A percentile compares a stretch with the other conserved stretches of the same genome.
These are phyloP conservation scores for Ceratobasidium sp. DNA, from an alignment of 1,284 basidiomycete species.

Conservation along the genomic window DNA sequence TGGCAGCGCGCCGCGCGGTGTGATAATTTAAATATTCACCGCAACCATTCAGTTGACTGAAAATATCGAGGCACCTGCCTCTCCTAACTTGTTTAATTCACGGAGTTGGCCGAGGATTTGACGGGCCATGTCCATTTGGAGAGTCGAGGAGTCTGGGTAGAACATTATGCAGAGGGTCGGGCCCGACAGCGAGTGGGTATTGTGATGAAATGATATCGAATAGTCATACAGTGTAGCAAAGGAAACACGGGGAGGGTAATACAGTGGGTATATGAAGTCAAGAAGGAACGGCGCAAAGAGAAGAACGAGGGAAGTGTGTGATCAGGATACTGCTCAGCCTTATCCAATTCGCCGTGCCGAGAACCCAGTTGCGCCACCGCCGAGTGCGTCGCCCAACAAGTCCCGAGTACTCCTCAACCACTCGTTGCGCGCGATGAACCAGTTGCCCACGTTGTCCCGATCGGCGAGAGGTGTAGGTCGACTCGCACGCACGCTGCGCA, in stretches of 20 bases:
- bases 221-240: constrained; percentile 27
- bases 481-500: constrained; percentile 65
- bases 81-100: too few relatives aligned
- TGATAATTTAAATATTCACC: too few relatives aligned
- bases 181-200: constrained; percentile 14
- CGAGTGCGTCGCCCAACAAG: constrained; percentile 36
- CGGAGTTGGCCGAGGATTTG: too few relatives aligned
- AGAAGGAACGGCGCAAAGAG: too few relatives aligned
- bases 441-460: constrained; percentile 56
- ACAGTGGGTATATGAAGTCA: neutral
- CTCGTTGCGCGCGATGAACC: constrained; percentile 49
- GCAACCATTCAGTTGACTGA: too few relatives aligned
- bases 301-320: neutral
- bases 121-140: too few relatives aligned
- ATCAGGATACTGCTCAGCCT: neutral
- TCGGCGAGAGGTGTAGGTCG: constrained; percentile 64
- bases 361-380: constrained; percentile 38
- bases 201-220: constrained; percentile 13
- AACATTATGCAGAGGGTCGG: too few relatives aligned
- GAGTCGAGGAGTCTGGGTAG: too few relatives aligned
- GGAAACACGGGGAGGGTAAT: neutral
- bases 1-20: too few relatives aligned
- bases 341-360: constrained; percentile 41
- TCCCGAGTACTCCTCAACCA: constrained; percentile 41
- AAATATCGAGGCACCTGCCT: too few relatives aligned